Evolutionary conservation across 306 rosid species (phyloP).

Genomic region (Sphenostylis stenocarpa): DNA sequence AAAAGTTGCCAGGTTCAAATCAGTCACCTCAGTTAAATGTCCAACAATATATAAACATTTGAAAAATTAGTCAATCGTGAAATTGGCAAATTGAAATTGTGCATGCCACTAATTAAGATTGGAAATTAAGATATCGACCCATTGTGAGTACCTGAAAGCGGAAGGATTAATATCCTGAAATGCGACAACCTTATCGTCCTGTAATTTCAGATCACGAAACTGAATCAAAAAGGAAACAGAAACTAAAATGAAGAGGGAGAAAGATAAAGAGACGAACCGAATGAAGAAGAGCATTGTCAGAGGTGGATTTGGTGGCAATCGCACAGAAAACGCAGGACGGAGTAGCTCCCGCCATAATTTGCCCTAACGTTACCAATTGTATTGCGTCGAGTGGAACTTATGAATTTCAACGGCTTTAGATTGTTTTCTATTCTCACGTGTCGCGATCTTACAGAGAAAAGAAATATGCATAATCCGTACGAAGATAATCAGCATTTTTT

Average conservation of each 20-base stretch:
- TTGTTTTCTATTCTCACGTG: neutral
- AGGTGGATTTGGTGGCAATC: slow-evolving; percentile 41
- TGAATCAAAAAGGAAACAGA: slow-evolving; percentile 22
- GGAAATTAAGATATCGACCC: neutral
- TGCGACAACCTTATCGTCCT: slow-evolving; percentile 67
- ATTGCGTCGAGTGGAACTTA: neutral
- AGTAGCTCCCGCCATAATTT: slow-evolving; percentile 51
- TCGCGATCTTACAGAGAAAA: neutral
- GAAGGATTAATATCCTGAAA: slow-evolving; percentile 63
- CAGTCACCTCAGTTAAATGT: neutral
- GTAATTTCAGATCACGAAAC: slow-evolving; percentile 22
- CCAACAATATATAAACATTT: neutral
- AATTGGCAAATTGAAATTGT: neutral
- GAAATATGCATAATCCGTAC: no score
- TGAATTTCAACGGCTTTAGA: neutral
- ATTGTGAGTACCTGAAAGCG: slow-evolving; percentile 55
- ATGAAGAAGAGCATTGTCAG: slow-evolving; percentile 45
- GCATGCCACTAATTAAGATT: neutral
- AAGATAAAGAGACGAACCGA: slow-evolving; percentile 37
- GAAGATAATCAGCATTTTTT: no score
- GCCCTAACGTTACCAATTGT: neutral
- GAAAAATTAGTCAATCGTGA: neutral
- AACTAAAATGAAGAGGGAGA: neutral
- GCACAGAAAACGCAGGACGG: slow-evolving; percentile 59
- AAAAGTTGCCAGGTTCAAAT: slow-evolving; percentile 12